phyloP scores from a whole-genome alignment of 1,284 basidiomycete species.

The Papiliotrema fonsecae region DNA sequence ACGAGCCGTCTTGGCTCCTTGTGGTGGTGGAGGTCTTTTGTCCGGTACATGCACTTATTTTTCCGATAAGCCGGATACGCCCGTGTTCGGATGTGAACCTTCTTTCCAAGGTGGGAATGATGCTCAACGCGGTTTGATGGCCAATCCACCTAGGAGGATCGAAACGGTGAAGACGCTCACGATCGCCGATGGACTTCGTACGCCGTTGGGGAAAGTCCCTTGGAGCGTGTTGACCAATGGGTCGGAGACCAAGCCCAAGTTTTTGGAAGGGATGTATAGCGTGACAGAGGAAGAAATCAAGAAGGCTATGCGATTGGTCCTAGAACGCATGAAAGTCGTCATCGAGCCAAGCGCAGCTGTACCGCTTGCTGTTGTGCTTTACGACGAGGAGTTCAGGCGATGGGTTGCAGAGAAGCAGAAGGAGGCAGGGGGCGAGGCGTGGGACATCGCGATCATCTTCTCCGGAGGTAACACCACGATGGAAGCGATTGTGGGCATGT shows the following conservation, averaged over 20 bases:
- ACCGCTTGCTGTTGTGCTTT: conserved; percentile 19
- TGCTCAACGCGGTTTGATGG: conserved; percentile 12
- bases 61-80: conserved; percentile 14
- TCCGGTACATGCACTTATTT: conserved; percentile 21
- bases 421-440: conserved; percentile 7
- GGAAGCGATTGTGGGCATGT: conserved; percentile 19
- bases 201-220: conserved; percentile 15
- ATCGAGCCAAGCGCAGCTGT: conserved; percentile 21
- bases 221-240: conserved; percentile 18
- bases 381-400: conserved; percentile 16
- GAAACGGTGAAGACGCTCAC: conserved; percentile 21
- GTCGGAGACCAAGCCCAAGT: conserved; percentile 9
- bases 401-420: conserved; percentile 13
- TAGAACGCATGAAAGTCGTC: conserved; percentile 24
- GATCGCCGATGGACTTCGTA: conserved; percentile 22
- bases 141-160: conserved; percentile 14
- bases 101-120: conserved; percentile 21
- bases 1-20: conserved; percentile 15
- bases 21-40: conserved; percentile 25
- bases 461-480: conserved; percentile 25
- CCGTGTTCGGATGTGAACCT: conserved; percentile 23
- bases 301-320: conserved; percentile 14
- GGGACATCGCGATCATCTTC: conserved; percentile 20
- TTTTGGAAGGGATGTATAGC: conserved; percentile 15
- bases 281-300: conserved; percentile 22